Base-by-base conservation (phyloP, 345 rosid genomes). In the Angophora floribunda region DNA sequence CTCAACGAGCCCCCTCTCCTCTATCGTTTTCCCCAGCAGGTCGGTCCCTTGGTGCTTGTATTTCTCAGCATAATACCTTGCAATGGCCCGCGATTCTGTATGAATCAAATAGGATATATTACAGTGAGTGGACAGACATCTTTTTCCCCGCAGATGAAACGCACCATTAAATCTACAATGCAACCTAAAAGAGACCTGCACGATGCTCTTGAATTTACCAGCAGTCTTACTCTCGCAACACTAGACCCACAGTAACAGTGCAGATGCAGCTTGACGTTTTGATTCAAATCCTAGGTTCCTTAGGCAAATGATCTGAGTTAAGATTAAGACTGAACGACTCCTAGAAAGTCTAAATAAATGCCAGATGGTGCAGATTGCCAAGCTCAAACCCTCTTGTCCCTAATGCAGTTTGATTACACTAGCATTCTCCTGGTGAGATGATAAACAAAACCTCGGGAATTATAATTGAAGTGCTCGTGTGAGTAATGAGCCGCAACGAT, bases 41-140 rank as follows among this genome's bases (percentile, higher is more conserved):
- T 92, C 91, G 26, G 93, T 91, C 36, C 94, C 94, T 50, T 94
- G 94, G 2, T 90, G 49, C 89, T 88, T 90, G 94, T 94, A 94
- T 53, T 96, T 96, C 85, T 95, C 96, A 4, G 98, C 94, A 57
- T 93, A 90, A 91, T 94, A 94, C 90, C 97, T 92, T 65, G 94
- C 92, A 89, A 95, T 94, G 10, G 97, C 98, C 21, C 97, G 91
- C 0, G 97, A 96, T 92, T 95, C 97, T 96, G 91, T 53, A 67
- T 70, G 79, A 67, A 86, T 61, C 9, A 15, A 28, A 67, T 8
- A 11, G 16, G 63, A 30, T 15, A 32, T 30, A 30, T 67, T 17
- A 13, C 22, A 5, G 22, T 51, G 57, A 28, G 13, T 51, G 51
- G 13, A 24, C 67, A 36, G 44, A 4, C 70, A 45, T 44, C 21